Evolutionary conservation across 768 basidiomycete genomes (phyloP).

Genomic region (Agrocybe chaxingu): DNA sequence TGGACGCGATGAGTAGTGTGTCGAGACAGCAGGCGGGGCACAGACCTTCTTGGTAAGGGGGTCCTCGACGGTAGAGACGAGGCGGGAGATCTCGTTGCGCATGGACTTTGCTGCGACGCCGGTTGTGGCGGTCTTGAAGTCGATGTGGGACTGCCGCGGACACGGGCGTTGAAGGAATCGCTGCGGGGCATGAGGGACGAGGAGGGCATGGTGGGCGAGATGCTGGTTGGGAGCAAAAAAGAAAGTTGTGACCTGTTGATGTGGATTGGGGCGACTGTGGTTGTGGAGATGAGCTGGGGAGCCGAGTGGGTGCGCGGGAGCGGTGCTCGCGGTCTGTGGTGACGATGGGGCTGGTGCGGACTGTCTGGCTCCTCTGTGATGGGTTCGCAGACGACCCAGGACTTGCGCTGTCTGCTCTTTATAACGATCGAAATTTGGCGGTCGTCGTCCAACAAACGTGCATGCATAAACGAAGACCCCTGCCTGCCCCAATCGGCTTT

Average conservation of each 20-base stretch:
- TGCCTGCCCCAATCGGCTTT: conserved; percentile 32
- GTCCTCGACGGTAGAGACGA: conserved; percentile 85
- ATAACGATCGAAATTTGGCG: conserved; percentile 13
- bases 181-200: conserved; percentile 51
- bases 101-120: conserved; percentile 93
- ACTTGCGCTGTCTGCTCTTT: conserved; percentile 13
- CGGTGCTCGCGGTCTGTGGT: conserved; percentile 52
- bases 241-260: conserved; percentile 39
- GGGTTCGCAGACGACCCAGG: conserved; percentile 19
- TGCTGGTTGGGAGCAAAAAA: conserved; percentile 14
- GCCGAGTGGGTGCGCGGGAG: conserved; percentile 46
- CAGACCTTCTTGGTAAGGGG: conserved; percentile 76
- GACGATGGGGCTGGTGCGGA: conserved; percentile 50
- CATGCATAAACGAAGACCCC: conserved; percentile 30
- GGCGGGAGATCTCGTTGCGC: conserved; percentile 95
- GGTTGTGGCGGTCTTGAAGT: conserved; percentile 98
- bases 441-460: conserved; percentile 38
- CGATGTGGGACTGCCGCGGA: conserved; percentile 80
- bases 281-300: conserved; percentile 62
- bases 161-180: conserved; percentile 70
- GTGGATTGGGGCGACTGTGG: conserved; percentile 58
- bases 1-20: conserved; percentile 9
- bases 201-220: conserved; percentile 44
- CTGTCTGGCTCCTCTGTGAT: conserved; percentile 49
- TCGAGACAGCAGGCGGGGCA: conserved; percentile 13